Percentiles rank a stretch among this genome's conserved stretches.
These are phyloP conservation scores for Cystobasidium tubakii DNA, from an alignment of 768 basidiomycete species.

Conservation along the genomic window DNA sequence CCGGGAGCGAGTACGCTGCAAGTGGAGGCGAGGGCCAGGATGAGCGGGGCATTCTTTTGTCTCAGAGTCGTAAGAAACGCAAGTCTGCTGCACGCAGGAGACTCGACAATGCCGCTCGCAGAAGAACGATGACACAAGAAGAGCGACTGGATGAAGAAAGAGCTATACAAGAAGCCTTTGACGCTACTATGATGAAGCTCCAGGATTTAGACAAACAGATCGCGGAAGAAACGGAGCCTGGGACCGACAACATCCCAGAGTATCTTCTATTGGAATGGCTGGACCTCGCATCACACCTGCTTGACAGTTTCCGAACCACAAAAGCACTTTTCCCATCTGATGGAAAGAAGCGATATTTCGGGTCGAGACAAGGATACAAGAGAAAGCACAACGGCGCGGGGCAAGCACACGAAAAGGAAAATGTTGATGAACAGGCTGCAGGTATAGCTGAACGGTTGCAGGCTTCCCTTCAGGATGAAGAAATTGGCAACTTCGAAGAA, in stretches of 20 bases:
- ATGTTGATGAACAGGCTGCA: constrained; percentile 48
- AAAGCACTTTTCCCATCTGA: constrained; percentile 72
- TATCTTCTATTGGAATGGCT: constrained; percentile 69
- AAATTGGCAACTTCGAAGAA: constrained; percentile 21
- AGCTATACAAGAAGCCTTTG: constrained; percentile 63
- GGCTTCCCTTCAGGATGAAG: constrained; percentile 54
- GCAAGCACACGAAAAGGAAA: constrained; percentile 28
- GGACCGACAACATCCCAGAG: constrained; percentile 51
- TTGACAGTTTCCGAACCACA: constrained; percentile 85
- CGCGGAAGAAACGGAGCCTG: constrained; percentile 54
- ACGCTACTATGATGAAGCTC: constrained; percentile 57
- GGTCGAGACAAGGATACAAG: constrained; percentile 20
- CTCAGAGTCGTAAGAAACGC: constrained; percentile 13
- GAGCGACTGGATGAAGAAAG: constrained; percentile 55
- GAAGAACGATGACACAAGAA: constrained; percentile 49
- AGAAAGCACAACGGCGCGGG: constrained; percentile 10
- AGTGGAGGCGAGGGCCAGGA: neutral
- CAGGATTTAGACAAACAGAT: constrained; percentile 47
- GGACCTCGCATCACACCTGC: constrained; percentile 71
- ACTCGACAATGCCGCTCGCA: constrained; percentile 54
- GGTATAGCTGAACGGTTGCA: constrained; percentile 50
- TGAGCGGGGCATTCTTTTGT: neutral
- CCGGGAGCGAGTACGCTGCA: neutral
- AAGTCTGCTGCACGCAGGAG: neutral
- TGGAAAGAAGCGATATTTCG: constrained; percentile 48